Percentiles rank a stretch among this genome's conserved stretches.
Conservation (phyloP, 192 early-diverging fungal species). For the Coemansia sp. region DNA sequence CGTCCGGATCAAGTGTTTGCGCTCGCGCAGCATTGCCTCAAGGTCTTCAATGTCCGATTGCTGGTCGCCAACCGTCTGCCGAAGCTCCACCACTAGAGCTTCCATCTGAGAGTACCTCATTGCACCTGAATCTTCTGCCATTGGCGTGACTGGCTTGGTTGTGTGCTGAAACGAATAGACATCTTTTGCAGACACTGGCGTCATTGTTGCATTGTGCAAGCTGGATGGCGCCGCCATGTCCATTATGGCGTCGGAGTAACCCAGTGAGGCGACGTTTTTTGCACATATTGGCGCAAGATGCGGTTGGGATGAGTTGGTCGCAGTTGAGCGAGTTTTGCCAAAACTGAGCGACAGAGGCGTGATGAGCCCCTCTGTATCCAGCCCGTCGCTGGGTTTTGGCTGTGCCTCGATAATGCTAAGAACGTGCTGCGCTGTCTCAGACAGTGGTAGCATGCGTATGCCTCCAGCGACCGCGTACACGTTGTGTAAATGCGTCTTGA, state of each 20-base stretch:
- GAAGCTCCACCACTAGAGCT: slow-evolving; percentile 10
- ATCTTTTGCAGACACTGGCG: slow-evolving; percentile 11
- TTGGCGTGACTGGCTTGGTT: background rate
- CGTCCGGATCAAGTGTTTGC: slow-evolving; percentile 16
- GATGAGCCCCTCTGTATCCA: background rate
- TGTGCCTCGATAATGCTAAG: background rate
- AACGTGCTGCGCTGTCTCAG: slow-evolving; percentile 5
- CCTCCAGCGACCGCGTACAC: slow-evolving; percentile 34
- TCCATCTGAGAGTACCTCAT: slow-evolving; percentile 1
- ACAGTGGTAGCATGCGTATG: slow-evolving; percentile 23
- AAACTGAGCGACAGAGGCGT: background rate
- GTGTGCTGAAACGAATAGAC: background rate
- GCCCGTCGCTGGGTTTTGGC: background rate
- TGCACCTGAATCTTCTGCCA: background rate
- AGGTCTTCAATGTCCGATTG: slow-evolving; percentile 33
- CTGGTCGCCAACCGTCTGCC: slow-evolving; percentile 28
- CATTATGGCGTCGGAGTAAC: background rate
- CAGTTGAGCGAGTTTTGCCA: background rate
- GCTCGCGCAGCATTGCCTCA: slow-evolving; percentile 25
- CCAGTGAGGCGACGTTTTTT: background rate
- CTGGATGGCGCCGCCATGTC: background rate
- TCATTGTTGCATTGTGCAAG: slow-evolving; percentile 8
- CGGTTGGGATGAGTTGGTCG: background rate
- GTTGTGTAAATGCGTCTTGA: slow-evolving; percentile 25
- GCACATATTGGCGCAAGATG: background rate